phyloP scores from a whole-genome alignment of 805 yeast genomes.

The Zygotorulaspora sp. region DNA sequence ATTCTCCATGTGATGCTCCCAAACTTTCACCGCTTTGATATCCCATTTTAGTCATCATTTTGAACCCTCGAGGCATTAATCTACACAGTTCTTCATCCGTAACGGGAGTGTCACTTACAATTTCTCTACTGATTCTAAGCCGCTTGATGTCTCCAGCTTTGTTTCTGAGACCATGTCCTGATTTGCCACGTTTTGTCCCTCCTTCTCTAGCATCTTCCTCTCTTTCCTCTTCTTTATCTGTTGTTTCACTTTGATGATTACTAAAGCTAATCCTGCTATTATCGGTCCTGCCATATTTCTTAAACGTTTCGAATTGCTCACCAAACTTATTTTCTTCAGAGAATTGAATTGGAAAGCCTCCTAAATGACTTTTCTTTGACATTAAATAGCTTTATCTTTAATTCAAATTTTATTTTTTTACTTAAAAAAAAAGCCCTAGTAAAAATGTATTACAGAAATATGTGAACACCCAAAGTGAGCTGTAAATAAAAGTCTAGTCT shows the following conservation, averaged over 20 bases:
- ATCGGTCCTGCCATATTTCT: constrained; percentile 10
- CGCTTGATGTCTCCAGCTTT: neutral
- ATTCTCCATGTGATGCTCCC: constrained; percentile 29
- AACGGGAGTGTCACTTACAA: neutral
- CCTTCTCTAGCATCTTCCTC: constrained; percentile 4
- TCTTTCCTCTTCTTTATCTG: constrained; percentile 7
- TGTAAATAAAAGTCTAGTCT: neutral
- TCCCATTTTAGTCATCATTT: constrained; percentile 59
- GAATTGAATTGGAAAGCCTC: neutral
- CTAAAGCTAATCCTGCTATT: constrained; percentile 10
- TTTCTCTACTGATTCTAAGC: constrained; percentile 1
- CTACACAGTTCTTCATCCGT: constrained; percentile 1
- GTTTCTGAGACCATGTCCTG: neutral
- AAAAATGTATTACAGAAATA: too few relatives aligned
- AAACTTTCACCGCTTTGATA: constrained; percentile 45
- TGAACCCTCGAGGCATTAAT: constrained; percentile 41
- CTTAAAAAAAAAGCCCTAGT: neutral
- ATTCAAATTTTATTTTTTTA: neutral
- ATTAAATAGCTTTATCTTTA: neutral
- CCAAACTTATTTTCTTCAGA: neutral
- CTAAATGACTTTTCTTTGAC: neutral
- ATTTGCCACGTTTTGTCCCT: neutral
- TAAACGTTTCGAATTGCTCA: neutral
- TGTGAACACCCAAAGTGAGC: too few relatives aligned
- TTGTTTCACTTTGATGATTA: constrained; percentile 8